phyloP scores from a whole-genome alignment of 768 basidiomycete genomes.

The Boletus edulis region DNA sequence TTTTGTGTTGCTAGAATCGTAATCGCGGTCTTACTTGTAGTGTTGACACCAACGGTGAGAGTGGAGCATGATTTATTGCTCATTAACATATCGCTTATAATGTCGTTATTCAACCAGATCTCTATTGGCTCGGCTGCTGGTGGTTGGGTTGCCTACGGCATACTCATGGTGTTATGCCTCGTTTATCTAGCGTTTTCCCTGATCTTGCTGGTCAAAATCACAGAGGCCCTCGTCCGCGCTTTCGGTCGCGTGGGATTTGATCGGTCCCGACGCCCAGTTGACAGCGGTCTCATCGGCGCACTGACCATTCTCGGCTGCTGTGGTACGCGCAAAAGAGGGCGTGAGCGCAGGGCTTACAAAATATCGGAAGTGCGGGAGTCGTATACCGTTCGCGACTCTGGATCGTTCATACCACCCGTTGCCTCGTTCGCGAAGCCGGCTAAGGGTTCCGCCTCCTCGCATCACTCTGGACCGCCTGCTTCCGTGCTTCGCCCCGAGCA shows the following conservation, averaged over 20 bases:
- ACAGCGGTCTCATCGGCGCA: slow-evolving; percentile 86
- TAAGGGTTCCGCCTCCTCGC: slow-evolving; percentile 32
- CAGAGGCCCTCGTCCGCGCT: slow-evolving; percentile 81
- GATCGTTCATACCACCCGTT: slow-evolving; percentile 49
- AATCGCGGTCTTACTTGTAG: slow-evolving; percentile 85
- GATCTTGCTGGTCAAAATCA: slow-evolving; percentile 81
- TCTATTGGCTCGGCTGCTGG: slow-evolving; percentile 76
- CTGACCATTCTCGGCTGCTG: slow-evolving; percentile 69
- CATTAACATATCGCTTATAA: slow-evolving; percentile 9
- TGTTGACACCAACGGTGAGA: slow-evolving; percentile 84
- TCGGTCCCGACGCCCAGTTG: slow-evolving; percentile 71
- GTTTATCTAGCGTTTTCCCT: slow-evolving; percentile 80
- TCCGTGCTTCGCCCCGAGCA: slow-evolving; percentile 80
- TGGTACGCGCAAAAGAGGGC: slow-evolving; percentile 44
- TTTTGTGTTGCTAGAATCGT: slow-evolving; percentile 90
- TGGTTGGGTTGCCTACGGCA: slow-evolving; percentile 93
- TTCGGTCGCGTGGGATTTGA: slow-evolving; percentile 80
- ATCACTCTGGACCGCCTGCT: slow-evolving; percentile 53
- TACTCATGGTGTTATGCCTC: slow-evolving; percentile 78
- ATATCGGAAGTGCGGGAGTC: slow-evolving; percentile 28
- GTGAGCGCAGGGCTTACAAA: slow-evolving; percentile 24
- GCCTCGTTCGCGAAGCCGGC: slow-evolving; percentile 28
- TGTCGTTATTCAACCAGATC: slow-evolving; percentile 49
- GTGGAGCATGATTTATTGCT: not conserved
- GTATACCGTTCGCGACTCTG: slow-evolving; percentile 36